Base-by-base conservation (phyloP, 2,329 filamentous ascomycete species). In the Tolypocladium ophioglossoides region DNA sequence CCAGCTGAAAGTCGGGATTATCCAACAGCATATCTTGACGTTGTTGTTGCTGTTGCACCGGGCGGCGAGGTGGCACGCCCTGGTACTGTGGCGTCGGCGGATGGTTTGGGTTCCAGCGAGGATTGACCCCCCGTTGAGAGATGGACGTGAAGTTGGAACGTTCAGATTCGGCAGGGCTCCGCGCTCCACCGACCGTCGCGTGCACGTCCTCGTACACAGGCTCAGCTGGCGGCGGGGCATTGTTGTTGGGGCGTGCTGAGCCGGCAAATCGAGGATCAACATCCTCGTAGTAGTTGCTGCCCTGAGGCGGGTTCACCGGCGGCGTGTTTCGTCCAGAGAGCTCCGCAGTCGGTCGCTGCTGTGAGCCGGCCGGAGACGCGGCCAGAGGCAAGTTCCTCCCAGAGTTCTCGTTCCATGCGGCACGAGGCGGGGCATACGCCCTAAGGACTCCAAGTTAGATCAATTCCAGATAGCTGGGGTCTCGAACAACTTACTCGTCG, bases 71-170 rank as follows among this genome's bases (percentile, higher is more conserved):
- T 22, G 71, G 72, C 54, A 70, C 72, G 64, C 63, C 73, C 61
- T 61, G 75, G 10, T 72, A 72, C 52, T 70, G 72, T 61, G 72
- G 67, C 39, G 74, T 68, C 18, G 72, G 67, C 16, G 71, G 70
- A 47, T 77, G 73, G 34, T 77, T 74, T 2, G 80, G 82, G 58
- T 87, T 82, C 91, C 92, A 96, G 56, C 85, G 84, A 8, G 91
- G 92, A 68, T 96, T 96, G 53, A 96, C 75, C 1, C 88, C 87
- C 37, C 92, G 82, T 70, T 96, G 91, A 0, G 87, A 92, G 48
- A 97, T 86, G 12, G 88, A 94, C 1, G 92, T 96, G 70, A 96
- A 96, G 62, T 87, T 88, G 48, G 85, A 92, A 27, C 83, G 80
- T 64, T 96, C 89, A 58, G 87, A 92, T 62, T 85, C 81, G 34